Evolutionary conservation across 2,329 filamentous ascomycete genomes (phyloP), one percentile per base, ranked within the genome.

Genomic region (Simplicillium aogashimaense): DNA sequence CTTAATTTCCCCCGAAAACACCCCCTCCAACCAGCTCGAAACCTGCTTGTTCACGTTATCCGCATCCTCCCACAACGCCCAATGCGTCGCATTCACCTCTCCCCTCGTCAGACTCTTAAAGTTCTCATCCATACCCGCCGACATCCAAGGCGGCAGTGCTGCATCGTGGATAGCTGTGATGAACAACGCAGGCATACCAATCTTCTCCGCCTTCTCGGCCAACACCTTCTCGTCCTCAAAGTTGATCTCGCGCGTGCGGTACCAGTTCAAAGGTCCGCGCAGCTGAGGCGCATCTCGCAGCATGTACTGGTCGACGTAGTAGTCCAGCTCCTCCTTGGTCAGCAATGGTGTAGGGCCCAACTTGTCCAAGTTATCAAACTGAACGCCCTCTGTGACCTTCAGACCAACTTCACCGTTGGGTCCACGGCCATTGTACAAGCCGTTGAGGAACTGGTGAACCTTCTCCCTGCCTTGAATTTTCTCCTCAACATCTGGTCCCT

Each of bases 251-350:
- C 76, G 69, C 3, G 76, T 83, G 34, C 88, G 79, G 64, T 98
- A 98, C 86, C 87, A 95, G 62, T 89, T 92, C 44, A 87, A 67
- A 13, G 87, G 86, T 1, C 87, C 87, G 47, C 81, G 76, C 48
- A 97, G 60, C 35, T 87, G 86, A 6, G 55, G 57, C 8, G 45
- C 47, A 13, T 46, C 36, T 53, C 81, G 74, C 33, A 74, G 71
- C n/a, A 67, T 60, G 60, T 81, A 94, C 62, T 88, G 71, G 25
- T 74, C 62, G 14, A 77, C 77, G 59, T 95, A 95, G 62, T 78
- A 84, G 41, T 89, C 79, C 35, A 90, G 60, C 61, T 89, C 84
- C 55, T 83, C 78, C 29, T 74, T 67, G 44, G 65, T 72, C 46
- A 94, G 49, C 32, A 94, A 56, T 42, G 66, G 69, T 35, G 75